phyloP scores from a whole-genome alignment of 345 rosid genomes.

The Camelina hispida region DNA sequence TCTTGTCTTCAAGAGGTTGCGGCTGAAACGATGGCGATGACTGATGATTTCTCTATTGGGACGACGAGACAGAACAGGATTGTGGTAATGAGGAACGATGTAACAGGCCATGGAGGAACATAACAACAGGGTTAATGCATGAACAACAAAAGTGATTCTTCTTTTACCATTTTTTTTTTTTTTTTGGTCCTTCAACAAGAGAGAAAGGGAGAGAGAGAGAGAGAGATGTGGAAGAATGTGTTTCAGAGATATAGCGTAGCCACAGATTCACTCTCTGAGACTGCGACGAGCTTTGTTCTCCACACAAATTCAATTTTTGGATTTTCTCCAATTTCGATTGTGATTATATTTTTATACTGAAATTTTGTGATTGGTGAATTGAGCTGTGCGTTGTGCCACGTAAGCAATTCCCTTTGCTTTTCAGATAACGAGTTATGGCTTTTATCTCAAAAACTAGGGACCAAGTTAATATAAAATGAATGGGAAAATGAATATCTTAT shows the following conservation, averaged over 20 bases:
- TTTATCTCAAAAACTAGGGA: no score
- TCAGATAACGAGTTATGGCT: neutral
- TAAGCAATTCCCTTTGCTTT: neutral
- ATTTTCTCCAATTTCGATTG: neutral
- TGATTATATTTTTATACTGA: neutral
- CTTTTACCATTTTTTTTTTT: conserved; percentile 53
- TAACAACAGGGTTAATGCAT: conserved; percentile 44
- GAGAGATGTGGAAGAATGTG: conserved; percentile 44
- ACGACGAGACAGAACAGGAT: conserved; percentile 52
- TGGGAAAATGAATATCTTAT: no score
- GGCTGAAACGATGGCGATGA: conserved; percentile 22
- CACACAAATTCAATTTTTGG: conserved; percentile 39
- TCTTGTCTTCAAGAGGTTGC: conserved; percentile 41
- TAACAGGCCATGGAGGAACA: conserved; percentile 80
- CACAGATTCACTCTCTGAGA: conserved; percentile 37
- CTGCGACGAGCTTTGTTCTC: conserved; percentile 40
- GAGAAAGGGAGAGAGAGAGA: conserved; percentile 17
- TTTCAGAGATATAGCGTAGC: conserved; percentile 37
- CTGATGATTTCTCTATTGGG: conserved; percentile 33
- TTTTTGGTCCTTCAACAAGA: neutral
- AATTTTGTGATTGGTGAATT: neutral
- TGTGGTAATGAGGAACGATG: conserved; percentile 46
- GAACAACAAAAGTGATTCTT: conserved; percentile 34
- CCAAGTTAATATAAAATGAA: no score
- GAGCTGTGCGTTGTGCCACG: conserved; percentile 22